phyloP scores from a whole-genome alignment of 805 yeast genomes.

The Yamadazyma sp. region DNA sequence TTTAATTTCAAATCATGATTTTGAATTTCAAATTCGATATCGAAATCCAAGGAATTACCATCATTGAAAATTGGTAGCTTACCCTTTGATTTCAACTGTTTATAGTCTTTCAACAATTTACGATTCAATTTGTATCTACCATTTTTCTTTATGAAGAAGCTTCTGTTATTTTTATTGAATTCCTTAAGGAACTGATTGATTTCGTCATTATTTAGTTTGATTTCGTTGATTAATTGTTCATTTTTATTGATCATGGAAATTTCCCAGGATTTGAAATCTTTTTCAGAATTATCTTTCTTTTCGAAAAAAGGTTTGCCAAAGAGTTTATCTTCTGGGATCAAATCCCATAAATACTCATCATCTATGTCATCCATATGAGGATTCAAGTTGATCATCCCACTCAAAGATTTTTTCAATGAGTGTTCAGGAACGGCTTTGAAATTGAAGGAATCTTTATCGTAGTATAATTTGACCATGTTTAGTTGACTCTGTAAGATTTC shows the following conservation, averaged over 20 bases:
- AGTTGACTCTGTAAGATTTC: slow-evolving; percentile 21
- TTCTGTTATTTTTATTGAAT: slow-evolving; percentile 10
- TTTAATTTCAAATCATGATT: slow-evolving; percentile 5
- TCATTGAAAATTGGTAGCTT: slow-evolving; percentile 17
- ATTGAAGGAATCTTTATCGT: slow-evolving; percentile 25
- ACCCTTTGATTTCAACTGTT: slow-evolving; percentile 25
- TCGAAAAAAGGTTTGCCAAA: slow-evolving; percentile 38
- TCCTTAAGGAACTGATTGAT: slow-evolving; percentile 9
- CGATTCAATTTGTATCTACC: slow-evolving; percentile 30
- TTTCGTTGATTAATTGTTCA: slow-evolving; percentile 9
- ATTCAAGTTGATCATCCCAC: slow-evolving; percentile 38
- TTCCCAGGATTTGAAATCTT: slow-evolving; percentile 38
- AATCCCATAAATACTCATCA: slow-evolving; percentile 39
- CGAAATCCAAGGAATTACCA: slow-evolving; percentile 5
- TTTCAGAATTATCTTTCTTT: slow-evolving; percentile 12
- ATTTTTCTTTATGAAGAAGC: slow-evolving; percentile 10
- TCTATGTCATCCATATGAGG: slow-evolving; percentile 32
- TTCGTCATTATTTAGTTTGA: slow-evolving; percentile 10
- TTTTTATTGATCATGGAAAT: slow-evolving; percentile 20
- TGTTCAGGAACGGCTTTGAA: slow-evolving; percentile 32
- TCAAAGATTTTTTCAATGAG: slow-evolving; percentile 34
- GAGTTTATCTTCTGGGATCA: slow-evolving; percentile 31
- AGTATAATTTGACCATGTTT: slow-evolving; percentile 23
- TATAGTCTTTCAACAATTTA: slow-evolving; percentile 30
- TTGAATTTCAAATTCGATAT: slow-evolving; percentile 12